Percentiles rank a stretch among this genome's conserved stretches.
These are phyloP conservation scores for Hymenoscyphus albidus DNA, from an alignment of 2,329 filamentous ascomycete genomes.

Conservation along the genomic window DNA sequence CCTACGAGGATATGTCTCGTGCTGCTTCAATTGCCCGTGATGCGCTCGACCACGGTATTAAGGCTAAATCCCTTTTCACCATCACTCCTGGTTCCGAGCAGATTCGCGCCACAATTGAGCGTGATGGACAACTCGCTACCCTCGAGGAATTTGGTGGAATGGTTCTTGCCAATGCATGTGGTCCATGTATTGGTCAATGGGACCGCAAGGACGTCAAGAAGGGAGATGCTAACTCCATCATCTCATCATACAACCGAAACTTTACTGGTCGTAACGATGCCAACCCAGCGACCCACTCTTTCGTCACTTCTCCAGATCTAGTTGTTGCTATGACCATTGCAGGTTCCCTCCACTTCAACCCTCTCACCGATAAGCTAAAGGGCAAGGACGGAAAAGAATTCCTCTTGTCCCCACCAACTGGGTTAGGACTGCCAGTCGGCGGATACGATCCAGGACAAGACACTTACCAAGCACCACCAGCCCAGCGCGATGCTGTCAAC, in stretches of 20 bases:
- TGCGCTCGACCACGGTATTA: conserved; percentile 86
- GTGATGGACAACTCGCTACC: conserved; percentile 87
- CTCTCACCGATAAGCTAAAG: conserved; percentile 85
- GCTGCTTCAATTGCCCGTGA: conserved; percentile 88
- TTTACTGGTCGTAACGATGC: conserved; percentile 97
- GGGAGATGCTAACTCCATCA: conserved; percentile 91
- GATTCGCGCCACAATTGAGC: conserved; percentile 84
- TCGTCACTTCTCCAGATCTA: conserved; percentile 86
- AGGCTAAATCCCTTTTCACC: conserved; percentile 89
- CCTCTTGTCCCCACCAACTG: conserved; percentile 74
- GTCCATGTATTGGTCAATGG: conserved; percentile 89
- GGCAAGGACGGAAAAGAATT: conserved; percentile 97
- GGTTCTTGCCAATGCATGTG: conserved; percentile 93
- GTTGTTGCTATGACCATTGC: conserved; percentile 84
- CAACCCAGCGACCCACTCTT: conserved; percentile 91
- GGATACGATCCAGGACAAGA: conserved; percentile 90
- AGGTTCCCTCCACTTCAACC: conserved; percentile 88
- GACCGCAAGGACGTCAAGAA: conserved; percentile 91
- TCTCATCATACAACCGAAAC: conserved; percentile 99
- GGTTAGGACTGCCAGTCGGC: conserved; percentile 70
- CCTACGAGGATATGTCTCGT: conserved; percentile 86
- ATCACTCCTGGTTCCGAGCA: conserved; percentile 97
- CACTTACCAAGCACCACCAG: conserved; percentile 93
- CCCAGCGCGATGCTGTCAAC: conserved; percentile 65
- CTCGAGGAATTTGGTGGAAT: conserved; percentile 96